phyloP scores from a whole-genome alignment of 228 moss, liverwort and hornwort genomes.

The Sphagnum fallax region DNA sequence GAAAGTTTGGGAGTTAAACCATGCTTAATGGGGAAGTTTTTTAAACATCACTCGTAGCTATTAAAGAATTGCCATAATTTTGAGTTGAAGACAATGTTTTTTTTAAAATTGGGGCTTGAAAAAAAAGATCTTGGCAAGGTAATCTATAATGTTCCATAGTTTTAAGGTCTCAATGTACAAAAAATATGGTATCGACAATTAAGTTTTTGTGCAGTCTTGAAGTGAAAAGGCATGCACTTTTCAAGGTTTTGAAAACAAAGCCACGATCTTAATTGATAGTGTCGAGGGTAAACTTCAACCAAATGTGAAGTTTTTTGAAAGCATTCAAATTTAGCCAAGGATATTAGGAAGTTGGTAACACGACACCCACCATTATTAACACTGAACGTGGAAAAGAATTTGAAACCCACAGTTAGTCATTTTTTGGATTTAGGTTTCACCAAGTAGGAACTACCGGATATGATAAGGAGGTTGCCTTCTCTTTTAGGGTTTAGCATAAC shows the following conservation, averaged over 20 bases:
- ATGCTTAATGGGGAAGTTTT: conserved; percentile 44
- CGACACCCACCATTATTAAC: conserved; percentile 48
- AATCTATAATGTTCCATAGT: conserved; percentile 51
- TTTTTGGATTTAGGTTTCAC: conserved; percentile 43
- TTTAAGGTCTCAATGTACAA: conserved; percentile 36
- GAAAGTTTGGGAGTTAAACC: conserved; percentile 37
- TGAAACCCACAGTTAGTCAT: conserved; percentile 38
- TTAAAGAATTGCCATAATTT: conserved; percentile 38
- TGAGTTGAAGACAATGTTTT: conserved; percentile 26
- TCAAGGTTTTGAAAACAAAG: conserved; percentile 43
- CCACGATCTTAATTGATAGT: conserved; percentile 51
- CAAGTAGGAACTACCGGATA: conserved; percentile 24
- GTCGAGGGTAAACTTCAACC: conserved; percentile 45
- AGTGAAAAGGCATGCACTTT: conserved; percentile 24
- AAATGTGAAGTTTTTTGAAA: conserved; percentile 42
- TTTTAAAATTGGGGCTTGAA: conserved; percentile 43
- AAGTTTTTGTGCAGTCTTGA: conserved; percentile 33
- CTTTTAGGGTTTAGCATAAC: conserved; percentile 35
- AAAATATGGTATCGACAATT: conserved; percentile 42
- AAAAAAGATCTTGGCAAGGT: conserved; percentile 46
- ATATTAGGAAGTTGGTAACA: conserved; percentile 38
- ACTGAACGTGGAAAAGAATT: conserved; percentile 40
- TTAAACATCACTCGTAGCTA: conserved; percentile 43
- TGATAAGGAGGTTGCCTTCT: conserved; percentile 44
- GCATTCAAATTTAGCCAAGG: conserved; percentile 29